Conservation (phyloP, 1,139 yeast genomes). For the Taphrina sp. region DNA sequence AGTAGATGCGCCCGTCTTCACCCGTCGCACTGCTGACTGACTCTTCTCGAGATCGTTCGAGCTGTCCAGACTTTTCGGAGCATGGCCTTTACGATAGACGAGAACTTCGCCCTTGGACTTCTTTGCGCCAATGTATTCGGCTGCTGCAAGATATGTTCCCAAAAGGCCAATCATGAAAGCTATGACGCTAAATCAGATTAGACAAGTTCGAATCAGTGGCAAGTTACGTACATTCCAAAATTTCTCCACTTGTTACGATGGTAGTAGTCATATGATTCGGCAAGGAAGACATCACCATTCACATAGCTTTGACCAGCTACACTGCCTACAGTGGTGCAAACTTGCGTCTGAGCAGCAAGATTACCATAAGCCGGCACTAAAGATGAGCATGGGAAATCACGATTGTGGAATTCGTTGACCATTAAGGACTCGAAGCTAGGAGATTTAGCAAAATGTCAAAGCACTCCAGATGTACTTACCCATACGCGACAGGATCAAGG, state of each 20-base stretch:
- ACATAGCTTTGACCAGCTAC: conserved; percentile 47
- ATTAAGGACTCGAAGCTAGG: conserved; percentile 48
- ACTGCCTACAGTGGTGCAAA: conserved; percentile 49
- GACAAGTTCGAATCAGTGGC: too few species aligned
- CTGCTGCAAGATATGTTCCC: conserved; percentile 53
- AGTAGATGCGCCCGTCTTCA: conserved; percentile 16
- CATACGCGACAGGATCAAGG: conserved; percentile 52
- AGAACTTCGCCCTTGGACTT: conserved; percentile 57
- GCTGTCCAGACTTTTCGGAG: neutral
- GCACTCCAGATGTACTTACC: conserved; percentile 28
- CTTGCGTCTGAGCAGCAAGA: conserved; percentile 45
- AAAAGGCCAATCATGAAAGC: conserved; percentile 45
- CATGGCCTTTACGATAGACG: conserved; percentile 39
- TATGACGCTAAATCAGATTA: too few species aligned
- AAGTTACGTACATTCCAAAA: too few species aligned
- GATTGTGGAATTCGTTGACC: conserved; percentile 50
- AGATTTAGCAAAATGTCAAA: neutral
- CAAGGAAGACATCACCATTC: conserved; percentile 49
- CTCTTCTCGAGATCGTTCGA: conserved; percentile 11
- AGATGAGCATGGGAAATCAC: conserved; percentile 48
- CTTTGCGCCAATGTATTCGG: conserved; percentile 54
- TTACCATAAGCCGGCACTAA: conserved; percentile 50
- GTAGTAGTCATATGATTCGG: conserved; percentile 44
- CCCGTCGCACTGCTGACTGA: too few species aligned
- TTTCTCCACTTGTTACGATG: conserved; percentile 47